phyloP scores from a whole-genome alignment of 805 yeast genomes.

The Barnettozyma botsteinii region DNA sequence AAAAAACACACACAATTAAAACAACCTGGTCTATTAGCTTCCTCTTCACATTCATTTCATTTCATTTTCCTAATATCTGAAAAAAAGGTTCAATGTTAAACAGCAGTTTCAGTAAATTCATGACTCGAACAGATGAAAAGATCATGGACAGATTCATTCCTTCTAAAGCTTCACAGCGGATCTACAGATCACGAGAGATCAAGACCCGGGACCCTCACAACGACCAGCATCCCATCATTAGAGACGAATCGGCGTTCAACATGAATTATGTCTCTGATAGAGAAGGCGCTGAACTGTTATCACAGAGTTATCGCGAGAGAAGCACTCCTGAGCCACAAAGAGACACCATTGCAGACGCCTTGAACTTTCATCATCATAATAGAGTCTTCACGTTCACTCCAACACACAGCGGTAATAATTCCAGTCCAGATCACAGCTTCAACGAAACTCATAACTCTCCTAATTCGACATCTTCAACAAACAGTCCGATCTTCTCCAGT shows the following conservation, averaged over 20 bases:
- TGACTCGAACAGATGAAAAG: conserved; percentile 7
- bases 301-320: not conserved
- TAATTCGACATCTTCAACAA: not conserved
- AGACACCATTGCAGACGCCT: conserved; percentile 43
- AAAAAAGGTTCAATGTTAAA: too few relatives aligned
- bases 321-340: conserved; percentile 22
- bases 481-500: conserved; percentile 6
- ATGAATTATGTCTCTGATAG: conserved; percentile 11
- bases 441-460: conserved; percentile 1
- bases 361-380: conserved; percentile 37
- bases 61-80: too few relatives aligned
- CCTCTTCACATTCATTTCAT: too few relatives aligned
- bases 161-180: conserved; percentile 25
- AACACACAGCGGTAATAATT: conserved; percentile 2
- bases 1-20: not conserved
- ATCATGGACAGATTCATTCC: conserved; percentile 37
- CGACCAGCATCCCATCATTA: conserved; percentile 6
- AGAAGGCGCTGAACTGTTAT: conserved; percentile 13
- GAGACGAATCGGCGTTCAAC: conserved; percentile 16
- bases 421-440: conserved; percentile 7
- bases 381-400: conserved; percentile 36
- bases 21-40: too few relatives aligned
- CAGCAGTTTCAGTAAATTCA: conserved; percentile 4
- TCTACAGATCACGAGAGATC: conserved; percentile 20
- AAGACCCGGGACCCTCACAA: not conserved